Base-by-base conservation (phyloP, 768 basidiomycete genomes). In the Tubosaeta sp. region DNA sequence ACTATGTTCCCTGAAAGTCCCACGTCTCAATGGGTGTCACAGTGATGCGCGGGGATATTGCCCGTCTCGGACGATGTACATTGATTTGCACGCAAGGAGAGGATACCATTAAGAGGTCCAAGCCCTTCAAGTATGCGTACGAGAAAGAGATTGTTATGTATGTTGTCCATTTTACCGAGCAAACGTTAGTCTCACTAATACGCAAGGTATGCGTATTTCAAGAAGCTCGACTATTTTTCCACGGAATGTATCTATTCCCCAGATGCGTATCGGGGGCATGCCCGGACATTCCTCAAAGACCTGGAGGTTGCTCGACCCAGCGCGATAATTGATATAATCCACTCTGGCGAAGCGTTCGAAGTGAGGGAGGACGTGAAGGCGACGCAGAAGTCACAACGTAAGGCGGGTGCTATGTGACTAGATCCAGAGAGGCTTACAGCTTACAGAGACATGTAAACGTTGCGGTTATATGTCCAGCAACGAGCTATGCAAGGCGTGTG, bases 61-160 rank as follows among this genome's bases (percentile, higher is more conserved):
- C 95, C 14, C 82, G 97, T 35, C 78, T 99, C 12, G 91, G 91
- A 4, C 80, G 97, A 47, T 98, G 97, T 70, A 98, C 95, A 1
- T 76, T 85, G 35, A 95, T 99, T 54, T 95, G 92, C 53, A 99
- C 97, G 0, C 85, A 93, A 66, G 93, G 93, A 37, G 95, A 97
- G 67, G 93, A 97, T 63, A 95, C 93, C 1, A 97, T 98, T 67
- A 91, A 85, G 68, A 82, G 97, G 51, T 94, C 91, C 45, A 99
- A 99, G 72, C 97, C 97, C n/a, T 98, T 99, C 79, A 98, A 97
- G 67, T 99, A 98, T 65, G 88, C 93, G 0, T 98, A 98, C 62
- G 97, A 99, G 74, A 99, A 99, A 72, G 97, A 99, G 73, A 98
- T 99, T 31, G 97, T 99, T 56, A 98, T 99, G 97, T 92, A 59